Base-by-base conservation (phyloP, 352 stramenopile species). In the Pythium diclinum region DNA sequence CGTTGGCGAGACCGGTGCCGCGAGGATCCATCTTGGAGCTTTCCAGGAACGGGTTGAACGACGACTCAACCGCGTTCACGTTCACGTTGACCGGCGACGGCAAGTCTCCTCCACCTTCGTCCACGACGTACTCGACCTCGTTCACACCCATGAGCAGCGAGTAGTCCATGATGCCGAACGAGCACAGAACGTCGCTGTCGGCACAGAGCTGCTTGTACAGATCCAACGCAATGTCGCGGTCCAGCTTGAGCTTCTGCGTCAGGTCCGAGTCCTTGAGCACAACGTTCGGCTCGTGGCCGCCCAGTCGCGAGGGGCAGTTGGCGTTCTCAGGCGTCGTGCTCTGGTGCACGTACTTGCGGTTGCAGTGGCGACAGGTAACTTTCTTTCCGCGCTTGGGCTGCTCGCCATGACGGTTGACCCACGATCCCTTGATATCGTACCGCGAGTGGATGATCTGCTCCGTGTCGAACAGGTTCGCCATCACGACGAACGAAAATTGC, bases 161-260 rank as follows among this genome's bases (percentile, higher is more conserved):
- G 67, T 97, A 97, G 66, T 97, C 90, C 90, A 97, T 97, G 63
- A 97, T 97, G 19, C 89, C 87, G 69, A 95, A 93, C 34, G 80
- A 87, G 56, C 86, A 92, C 6, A 97, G 69, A 28, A 95, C n/a
- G 32, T 94, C 76, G 25, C 73, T 85, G 65, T 97, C 89, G n/a
- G 77, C 84, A 33, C 79, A 88, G 3, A 97, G 73, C 36, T 94
- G 83, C 23, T 81, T 74, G 62, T 92, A 93, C 38, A 94, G 51
- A 23, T 92, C 78, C 40, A 91, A 52, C 3, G 85, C 79, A 21
- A 87, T 72, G 38, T 88, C 75, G 19, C 75, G 77, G 57, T 92
- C 83, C 16, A 96, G 75, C 51, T 91, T 92, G 33, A 97, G 85
- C 69, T 96, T 95, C 59, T 94, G 83, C 8, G 85, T 95, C 17